These are phyloP conservation scores for Oryza longistaminata DNA, from an alignment of 176 grass and related monocot species.

Conservation along the genomic window DNA sequence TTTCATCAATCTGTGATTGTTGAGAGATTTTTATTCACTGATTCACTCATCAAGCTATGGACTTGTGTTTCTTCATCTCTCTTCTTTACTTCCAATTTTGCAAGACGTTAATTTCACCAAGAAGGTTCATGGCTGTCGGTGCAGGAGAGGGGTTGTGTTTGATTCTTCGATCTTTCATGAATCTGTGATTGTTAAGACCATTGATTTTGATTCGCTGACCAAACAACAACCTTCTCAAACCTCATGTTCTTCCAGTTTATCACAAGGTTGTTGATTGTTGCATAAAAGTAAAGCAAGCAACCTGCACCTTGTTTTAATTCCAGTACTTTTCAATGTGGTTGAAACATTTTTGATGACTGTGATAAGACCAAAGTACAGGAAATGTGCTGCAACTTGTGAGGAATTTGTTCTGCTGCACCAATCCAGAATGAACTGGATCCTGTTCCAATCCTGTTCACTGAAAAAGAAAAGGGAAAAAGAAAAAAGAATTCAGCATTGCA, in stretches of 20 bases:
- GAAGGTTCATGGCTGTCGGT: not conserved
- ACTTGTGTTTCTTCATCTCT: not conserved
- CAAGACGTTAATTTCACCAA: not conserved
- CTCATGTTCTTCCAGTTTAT: not conserved
- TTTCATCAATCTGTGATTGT: not conserved
- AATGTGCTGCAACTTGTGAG: not conserved
- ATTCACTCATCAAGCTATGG: not conserved
- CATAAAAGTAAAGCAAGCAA: not conserved
- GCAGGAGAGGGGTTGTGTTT: not conserved
- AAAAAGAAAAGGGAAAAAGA: not conserved
- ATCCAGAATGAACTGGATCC: not conserved
- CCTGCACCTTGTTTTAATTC: not conserved
- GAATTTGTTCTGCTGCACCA: constrained; percentile 8
- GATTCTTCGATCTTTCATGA: not conserved
- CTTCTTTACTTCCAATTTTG: not conserved
- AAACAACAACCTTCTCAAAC: not conserved
- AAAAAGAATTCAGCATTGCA: not conserved
- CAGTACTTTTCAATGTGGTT: not conserved
- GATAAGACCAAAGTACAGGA: not conserved
- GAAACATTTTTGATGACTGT: not conserved
- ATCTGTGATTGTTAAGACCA: not conserved
- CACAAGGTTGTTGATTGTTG: not conserved
- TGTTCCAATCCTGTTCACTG: not conserved
- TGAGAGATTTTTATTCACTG: not conserved
- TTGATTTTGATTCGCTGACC: not conserved